phyloP scores from a whole-genome alignment of 495 filamentous ascomycete genomes.

The Aspergillus bertholletiae region DNA sequence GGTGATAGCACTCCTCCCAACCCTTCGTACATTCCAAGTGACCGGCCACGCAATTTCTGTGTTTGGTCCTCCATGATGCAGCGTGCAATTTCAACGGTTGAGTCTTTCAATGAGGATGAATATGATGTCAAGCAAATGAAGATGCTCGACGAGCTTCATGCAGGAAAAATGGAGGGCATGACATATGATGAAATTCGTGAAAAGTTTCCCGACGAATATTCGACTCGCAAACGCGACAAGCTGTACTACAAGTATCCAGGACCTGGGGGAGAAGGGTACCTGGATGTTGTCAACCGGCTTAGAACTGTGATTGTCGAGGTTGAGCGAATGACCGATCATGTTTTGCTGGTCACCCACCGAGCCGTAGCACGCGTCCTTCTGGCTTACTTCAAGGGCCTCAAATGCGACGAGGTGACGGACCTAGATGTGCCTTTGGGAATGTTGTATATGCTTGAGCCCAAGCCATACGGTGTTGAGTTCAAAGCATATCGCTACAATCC shows the following conservation, averaged over 20 bases:
- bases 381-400: conserved; percentile 91
- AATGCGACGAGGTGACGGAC: conserved; percentile 84
- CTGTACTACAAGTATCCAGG: conserved; percentile 92
- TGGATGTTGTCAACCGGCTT: conserved; percentile 93
- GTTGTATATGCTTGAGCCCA: conserved; percentile 90
- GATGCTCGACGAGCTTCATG: conserved; percentile 95
- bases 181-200: conserved; percentile 86
- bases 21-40: conserved; percentile 63
- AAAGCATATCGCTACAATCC: conserved; percentile 88
- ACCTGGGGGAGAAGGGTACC: conserved; percentile 90
- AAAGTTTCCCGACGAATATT: conserved; percentile 72
- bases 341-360: conserved; percentile 85
- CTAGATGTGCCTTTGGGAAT: conserved; percentile 90
- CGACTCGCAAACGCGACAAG: conserved; percentile 72
- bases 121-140: conserved; percentile 97
- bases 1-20: conserved; percentile 95
- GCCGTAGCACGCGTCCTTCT: conserved; percentile 87
- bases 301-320: conserved; percentile 95
- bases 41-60: conserved; percentile 81
- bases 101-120: conserved; percentile 92
- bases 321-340: conserved; percentile 94
- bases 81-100: conserved; percentile 76
- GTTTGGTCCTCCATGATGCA: conserved; percentile 98
- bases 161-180: conserved; percentile 87
- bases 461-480: conserved; percentile 96